Base-by-base conservation (phyloP, 2,329 filamentous ascomycete species). In the Metarhizium album region DNA sequence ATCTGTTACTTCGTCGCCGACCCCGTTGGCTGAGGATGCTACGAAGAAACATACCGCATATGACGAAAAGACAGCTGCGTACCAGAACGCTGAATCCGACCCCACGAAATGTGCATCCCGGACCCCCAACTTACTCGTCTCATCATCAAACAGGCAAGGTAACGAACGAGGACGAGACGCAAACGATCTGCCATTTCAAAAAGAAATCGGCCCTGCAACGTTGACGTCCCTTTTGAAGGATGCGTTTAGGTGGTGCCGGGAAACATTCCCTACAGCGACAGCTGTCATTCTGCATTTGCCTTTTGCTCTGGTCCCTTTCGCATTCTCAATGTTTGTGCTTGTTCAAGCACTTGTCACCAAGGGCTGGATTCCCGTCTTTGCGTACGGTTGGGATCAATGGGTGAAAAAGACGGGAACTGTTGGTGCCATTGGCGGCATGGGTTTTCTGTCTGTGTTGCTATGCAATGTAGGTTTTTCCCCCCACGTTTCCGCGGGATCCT, bases 371-470 rank as follows among this genome's bases (percentile, higher is more conserved):
- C 75, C 77, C 0, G 82, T 87, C 0, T 88, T 88, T 57, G 84
- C 84, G 0, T 73, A 85, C 47, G 84, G 84, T 1, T 88, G 84
- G 84, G 77, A 86, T 52, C 79, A 84, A 47, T 87, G 84, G 84
- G 83, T 86, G 0, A 67, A 72, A 9, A 83, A 76, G 60, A 88
- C 84, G 0, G 84, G 84, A 0, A 84, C 81, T 0, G 68, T 87
- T 0, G 84, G 84, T 1, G 78, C 76, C 1, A 75, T 88, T 33
- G 83, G 82, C 1, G 84, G 84, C 6, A 88, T 88, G 84, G 84
- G 76, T 0, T 86, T 89, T 49, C 65, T 88, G 0, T 84, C 82
- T 0, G 82, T 86, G 0, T 73, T 87, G 11, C 64, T 89, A 0
- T 86, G 83, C 67, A 88, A 88, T 54, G 84, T 87, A 62, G 73